These are phyloP conservation scores for Salvia splendens DNA, from an alignment of 257 asterid species.

Conservation along the genomic window DNA sequence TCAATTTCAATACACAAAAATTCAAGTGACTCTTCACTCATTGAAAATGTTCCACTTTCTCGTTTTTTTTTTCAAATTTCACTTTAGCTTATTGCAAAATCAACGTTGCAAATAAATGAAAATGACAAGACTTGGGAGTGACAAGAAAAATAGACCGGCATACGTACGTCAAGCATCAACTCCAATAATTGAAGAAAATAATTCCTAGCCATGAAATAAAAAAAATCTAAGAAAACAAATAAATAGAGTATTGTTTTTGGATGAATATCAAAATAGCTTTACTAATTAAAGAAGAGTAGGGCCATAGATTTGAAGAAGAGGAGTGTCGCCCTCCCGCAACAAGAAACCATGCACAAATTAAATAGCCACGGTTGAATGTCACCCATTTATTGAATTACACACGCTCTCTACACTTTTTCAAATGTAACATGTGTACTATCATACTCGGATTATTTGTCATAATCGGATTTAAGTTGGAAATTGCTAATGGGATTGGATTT, in stretches of 20 bases:
- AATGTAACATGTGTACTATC: too few relatives aligned
- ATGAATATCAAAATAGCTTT: conserved; percentile 18
- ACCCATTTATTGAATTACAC: conserved; percentile 19
- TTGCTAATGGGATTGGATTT: background rate
- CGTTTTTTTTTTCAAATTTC: too few relatives aligned
- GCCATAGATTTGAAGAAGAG: background rate
- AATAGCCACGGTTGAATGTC: too few relatives aligned
- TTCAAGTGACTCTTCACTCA: too few relatives aligned
- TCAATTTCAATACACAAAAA: too few relatives aligned
- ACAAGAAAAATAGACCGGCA: conserved; percentile 12
- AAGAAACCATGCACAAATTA: conserved; percentile 16
- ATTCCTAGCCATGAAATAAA: conserved; percentile 12
- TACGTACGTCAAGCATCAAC: background rate
- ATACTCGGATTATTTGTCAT: too few relatives aligned
- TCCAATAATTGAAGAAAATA: conserved; percentile 14
- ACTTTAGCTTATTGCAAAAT: background rate
- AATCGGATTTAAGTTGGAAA: background rate
- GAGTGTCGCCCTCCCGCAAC: conserved; percentile 7
- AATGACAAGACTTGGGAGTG: background rate
- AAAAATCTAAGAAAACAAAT: background rate
- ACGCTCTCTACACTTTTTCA: conserved; percentile 25
- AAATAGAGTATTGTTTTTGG: background rate
- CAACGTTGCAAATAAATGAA: background rate
- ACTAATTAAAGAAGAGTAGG: conserved; percentile 33
- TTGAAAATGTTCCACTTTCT: too few relatives aligned